Evolutionary conservation across 2,329 filamentous ascomycete species (phyloP), one percentile per base, ranked within the genome.

Genomic region (Annulohypoxylon truncatum): DNA sequence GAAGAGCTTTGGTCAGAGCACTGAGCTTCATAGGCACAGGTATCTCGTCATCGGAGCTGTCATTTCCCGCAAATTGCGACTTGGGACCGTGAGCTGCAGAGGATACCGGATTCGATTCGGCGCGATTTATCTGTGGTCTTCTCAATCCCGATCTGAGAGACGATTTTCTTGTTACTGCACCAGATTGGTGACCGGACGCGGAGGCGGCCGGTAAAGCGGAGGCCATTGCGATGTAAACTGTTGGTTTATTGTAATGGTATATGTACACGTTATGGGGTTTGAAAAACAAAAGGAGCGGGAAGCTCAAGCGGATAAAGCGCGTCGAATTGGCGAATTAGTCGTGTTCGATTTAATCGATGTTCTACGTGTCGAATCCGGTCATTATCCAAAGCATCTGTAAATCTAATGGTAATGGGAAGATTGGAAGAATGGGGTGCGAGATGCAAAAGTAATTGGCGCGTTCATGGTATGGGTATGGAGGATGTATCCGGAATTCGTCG

Each of bases 41-140:
- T 26, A 96, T 92, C 79, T 97, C 95, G 75, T 97, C 95, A 79
- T 97, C 95, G 22, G 94, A 97, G 82, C 93, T 97, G 76, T 97
- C 94, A 73, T 92, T 90, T 71, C 90, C 78, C 0, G 82, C 74
- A n/a, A 83, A 82, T 63, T 83, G 82, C 58, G 83, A 78, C 53
- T 82, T 79, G 52, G 75, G 74, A 44, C 69, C 71, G 48, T 77
- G 73, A 51, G 67, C 71, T 60, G 76, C 71, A 56, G 76, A 69
- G 15, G 76, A 70, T 8, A 74, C 76, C 7, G 80, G 78, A 54
- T 83, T 83, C 64, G 81, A 83, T 60, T 85, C 84, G 72, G 78
- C 80, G 62, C 84, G 81, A 60, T 75, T 78, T 50, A 84, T 70
- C 24, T 79, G 77, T 5, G 82, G 77, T 66, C 86, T 83, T 71